Conservation (phyloP, 805 yeast genomes). For the Ascoidea rubescens region DNA sequence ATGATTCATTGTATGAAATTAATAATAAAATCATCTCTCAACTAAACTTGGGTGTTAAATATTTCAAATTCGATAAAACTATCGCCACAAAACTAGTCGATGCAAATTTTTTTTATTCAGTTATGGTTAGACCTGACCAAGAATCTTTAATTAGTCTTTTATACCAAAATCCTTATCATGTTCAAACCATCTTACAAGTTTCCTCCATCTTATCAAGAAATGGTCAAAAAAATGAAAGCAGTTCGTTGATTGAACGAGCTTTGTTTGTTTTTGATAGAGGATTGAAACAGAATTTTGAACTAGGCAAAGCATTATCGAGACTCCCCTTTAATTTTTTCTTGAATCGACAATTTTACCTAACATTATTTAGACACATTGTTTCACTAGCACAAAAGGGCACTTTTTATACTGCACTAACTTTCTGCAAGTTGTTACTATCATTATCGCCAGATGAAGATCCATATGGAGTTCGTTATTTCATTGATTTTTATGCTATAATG, state of each 20-base stretch:
- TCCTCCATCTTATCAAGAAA: slow-evolving; percentile 63
- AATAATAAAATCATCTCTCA: slow-evolving; percentile 15
- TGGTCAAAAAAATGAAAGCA: slow-evolving; percentile 61
- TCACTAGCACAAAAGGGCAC: slow-evolving; percentile 69
- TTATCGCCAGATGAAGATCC: slow-evolving; percentile 74
- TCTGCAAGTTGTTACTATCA: slow-evolving; percentile 56
- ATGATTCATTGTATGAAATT: slow-evolving; percentile 31
- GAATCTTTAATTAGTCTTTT: slow-evolving; percentile 49
- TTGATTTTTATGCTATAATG: slow-evolving; percentile 64
- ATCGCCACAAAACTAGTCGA: slow-evolving; percentile 22
- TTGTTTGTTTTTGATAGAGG: slow-evolving; percentile 70
- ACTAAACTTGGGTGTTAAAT: slow-evolving; percentile 33
- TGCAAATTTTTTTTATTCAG: slow-evolving; percentile 45
- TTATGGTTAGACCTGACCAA: slow-evolving; percentile 65
- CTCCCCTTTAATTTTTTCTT: slow-evolving; percentile 64
- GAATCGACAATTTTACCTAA: slow-evolving; percentile 66
- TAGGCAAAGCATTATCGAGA: slow-evolving; percentile 45
- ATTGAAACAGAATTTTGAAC: slow-evolving; percentile 42
- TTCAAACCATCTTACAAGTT: slow-evolving; percentile 66
- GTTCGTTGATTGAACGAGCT: slow-evolving; percentile 64
- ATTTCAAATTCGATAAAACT: slow-evolving; percentile 36
- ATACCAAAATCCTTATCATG: slow-evolving; percentile 56
- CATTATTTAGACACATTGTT: slow-evolving; percentile 58
- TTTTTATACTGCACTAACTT: slow-evolving; percentile 60
- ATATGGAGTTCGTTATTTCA: slow-evolving; percentile 67